Evolutionary conservation across 148 eudicot genomes (phyloP).

Genomic region (Vaccinium macrocarpon): DNA sequence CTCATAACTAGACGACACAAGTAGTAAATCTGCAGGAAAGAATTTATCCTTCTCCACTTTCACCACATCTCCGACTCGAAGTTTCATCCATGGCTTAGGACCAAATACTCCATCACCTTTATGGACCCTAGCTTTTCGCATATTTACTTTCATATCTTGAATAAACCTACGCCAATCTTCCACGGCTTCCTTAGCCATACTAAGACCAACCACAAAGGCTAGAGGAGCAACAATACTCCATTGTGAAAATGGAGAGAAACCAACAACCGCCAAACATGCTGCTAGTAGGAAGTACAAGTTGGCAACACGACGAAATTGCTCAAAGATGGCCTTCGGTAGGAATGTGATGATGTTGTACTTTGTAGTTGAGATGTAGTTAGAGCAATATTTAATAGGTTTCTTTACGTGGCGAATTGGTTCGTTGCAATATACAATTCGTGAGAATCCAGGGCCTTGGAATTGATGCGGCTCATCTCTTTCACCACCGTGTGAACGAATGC

Average conservation of each 20-base stretch:
- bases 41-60: constrained; percentile 84
- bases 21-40: constrained; percentile 87
- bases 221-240: constrained; percentile 87
- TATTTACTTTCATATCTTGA: constrained; percentile 85
- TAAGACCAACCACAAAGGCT: constrained; percentile 80
- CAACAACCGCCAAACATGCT: constrained; percentile 61
- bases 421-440: constrained; percentile 68
- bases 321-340: constrained; percentile 85
- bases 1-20: constrained; percentile 82
- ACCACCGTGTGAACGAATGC: constrained; percentile 28
- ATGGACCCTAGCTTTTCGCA: constrained; percentile 66
- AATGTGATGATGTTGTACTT: constrained; percentile 70
- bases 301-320: constrained; percentile 95
- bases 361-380: constrained; percentile 83
- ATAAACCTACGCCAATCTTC: constrained; percentile 95
- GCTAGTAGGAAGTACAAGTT: constrained; percentile 85
- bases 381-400: constrained; percentile 61
- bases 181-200: constrained; percentile 90
- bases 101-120: constrained; percentile 53
- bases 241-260: constrained; percentile 67
- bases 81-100: constrained; percentile 63
- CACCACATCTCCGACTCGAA: constrained; percentile 82
- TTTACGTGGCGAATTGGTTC: constrained; percentile 53
- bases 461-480: constrained; percentile 34
- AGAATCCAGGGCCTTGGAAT: constrained; percentile 62